These are phyloP conservation scores for Paraphaeosphaeria sporulosa DNA, from an alignment of 2,329 filamentous ascomycete genomes.

Conservation along the genomic window DNA sequence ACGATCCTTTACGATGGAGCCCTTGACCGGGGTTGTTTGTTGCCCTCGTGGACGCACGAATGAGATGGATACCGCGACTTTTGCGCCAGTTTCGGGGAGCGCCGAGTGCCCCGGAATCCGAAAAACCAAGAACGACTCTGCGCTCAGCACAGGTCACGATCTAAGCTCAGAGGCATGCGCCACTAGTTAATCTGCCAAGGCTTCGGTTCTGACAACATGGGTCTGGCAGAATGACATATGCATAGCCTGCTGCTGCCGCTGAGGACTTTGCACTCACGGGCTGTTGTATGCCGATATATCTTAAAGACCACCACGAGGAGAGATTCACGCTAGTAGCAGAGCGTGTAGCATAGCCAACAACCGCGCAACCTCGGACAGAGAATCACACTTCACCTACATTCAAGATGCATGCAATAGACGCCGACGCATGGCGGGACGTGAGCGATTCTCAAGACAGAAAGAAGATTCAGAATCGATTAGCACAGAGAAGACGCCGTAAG, in stretches of 20 bases:
- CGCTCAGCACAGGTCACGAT: constrained; percentile 12
- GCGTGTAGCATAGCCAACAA: not conserved
- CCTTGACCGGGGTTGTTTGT: constrained; percentile 1
- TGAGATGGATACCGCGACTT: constrained; percentile 7
- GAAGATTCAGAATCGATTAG: constrained; percentile 18
- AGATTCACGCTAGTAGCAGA: constrained; percentile 11
- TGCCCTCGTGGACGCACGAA: not conserved
- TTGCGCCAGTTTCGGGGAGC: constrained; percentile 12
- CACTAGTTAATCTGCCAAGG: constrained; percentile 2
- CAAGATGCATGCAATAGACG: constrained; percentile 14
- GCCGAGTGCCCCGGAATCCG: constrained; percentile 10
- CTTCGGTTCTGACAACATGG: constrained; percentile 11
- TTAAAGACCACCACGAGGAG: constrained; percentile 10
- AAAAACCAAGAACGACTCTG: constrained; percentile 8
- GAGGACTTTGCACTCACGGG: not conserved
- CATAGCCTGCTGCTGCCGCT: not conserved
- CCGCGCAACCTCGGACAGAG: not conserved
- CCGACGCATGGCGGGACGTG: constrained; percentile 15
- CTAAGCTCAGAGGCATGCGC: constrained; percentile 9
- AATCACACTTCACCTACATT: not conserved
- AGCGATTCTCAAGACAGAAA: constrained; percentile 16
- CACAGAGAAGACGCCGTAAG: constrained; percentile 15
- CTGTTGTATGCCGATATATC: constrained; percentile 10
- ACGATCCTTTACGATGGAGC: not conserved
- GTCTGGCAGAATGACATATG: constrained; percentile 6